Evolutionary conservation across 169 alveolate species (phyloP), one percentile per base, ranked within the genome.

Genomic region (Cryptosporidium canis): DNA sequence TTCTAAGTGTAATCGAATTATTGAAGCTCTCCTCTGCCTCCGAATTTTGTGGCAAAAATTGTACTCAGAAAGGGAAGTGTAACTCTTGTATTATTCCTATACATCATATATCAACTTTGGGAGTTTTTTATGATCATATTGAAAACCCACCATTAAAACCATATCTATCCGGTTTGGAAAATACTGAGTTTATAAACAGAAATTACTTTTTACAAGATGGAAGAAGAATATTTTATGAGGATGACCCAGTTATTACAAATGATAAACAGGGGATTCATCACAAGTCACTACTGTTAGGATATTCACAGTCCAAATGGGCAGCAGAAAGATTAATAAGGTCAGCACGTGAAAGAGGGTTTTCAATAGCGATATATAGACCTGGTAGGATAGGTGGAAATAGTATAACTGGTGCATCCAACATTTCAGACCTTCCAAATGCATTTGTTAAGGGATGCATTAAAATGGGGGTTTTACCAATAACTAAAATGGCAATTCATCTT

Each of bases 361-460:
- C 37, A 14, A 77, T 77, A 58, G 55, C 87, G 4, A 45, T 77
- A 39, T 77, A 77, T 61, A 55, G 87, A 29, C 87, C 87, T 3
- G 87, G 87, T 11, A 58, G 87, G 61, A 77, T 77, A 58, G 87
- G 87, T 24, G 87, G 87, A 55, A 77, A 77, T 29, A 77, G 87
- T 16, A 58, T 6, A 4, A 77, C 87, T 7, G 87, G 87, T 0
- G 87, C 72, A 41, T 77, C 87, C 3, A 77, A 77, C 58, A 61
- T 77, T 31, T 58, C 77, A 3, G 87, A 77, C 2, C 87, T 77
- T 8, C 87, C 87, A 39, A 77, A 77, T 77, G 87, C 87, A 55
- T 77, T 77, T 58, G 63, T 77, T 18, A 77, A 77, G 27, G 87
- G 87, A 18, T 77, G 87, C 16, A 77, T 77, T 58, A 31, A 55